Evolutionary conservation across 2,329 filamentous ascomycete genomes (phyloP), one percentile per base, ranked within the genome.

Genomic region (Cordyceps tenuipes): DNA sequence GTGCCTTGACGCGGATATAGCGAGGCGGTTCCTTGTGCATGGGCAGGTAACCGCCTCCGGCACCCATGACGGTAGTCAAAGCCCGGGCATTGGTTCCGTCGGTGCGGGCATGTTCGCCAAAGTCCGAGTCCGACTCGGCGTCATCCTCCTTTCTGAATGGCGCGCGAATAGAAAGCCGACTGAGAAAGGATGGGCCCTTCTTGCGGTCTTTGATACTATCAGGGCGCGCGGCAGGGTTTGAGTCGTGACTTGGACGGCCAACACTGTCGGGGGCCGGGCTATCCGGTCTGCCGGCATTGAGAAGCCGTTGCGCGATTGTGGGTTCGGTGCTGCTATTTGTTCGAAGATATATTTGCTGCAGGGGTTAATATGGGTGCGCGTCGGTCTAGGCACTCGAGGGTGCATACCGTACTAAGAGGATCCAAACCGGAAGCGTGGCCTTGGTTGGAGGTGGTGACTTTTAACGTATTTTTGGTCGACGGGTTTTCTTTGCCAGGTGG

Each of bases 151-250:
- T 91, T 73, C 88, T 95, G 76, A 91, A 91, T 62, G 80, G 82
- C 63, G 82, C 81, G 41, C 86, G 84, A 72, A 97, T 86, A 67
- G 79, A 81, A 59, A 87, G 81, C 59, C 91, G 89, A 72, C 91
- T 95, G 31, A 99, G 82, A 70, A 99, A 96, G 15, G 91, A 96
- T 19, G 88, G 84, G 31, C 89, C 88, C 76, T 96, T 97, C 73
- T 89, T 96, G 44, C 36, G 52, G 6, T 61, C 59, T 31, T 57
- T 61, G 59, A 51, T 51, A 29, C 59, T 57, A 31, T 62, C 55
- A 12, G 53, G 52, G 26, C 41, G 52, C 23, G 48, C 26, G 36
- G 50, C 51, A 10, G 50, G 56, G 73, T 68, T 63, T 76, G 79
- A 57, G 52, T 83, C 80, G 48, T 73, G 69, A 62, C 74, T 76